Percentiles rank a stretch among this genome's conserved stretches.
Evolutionary conservation across 352 stramenopile species (phyloP).

Genomic region (Phytophthora constricta): DNA sequence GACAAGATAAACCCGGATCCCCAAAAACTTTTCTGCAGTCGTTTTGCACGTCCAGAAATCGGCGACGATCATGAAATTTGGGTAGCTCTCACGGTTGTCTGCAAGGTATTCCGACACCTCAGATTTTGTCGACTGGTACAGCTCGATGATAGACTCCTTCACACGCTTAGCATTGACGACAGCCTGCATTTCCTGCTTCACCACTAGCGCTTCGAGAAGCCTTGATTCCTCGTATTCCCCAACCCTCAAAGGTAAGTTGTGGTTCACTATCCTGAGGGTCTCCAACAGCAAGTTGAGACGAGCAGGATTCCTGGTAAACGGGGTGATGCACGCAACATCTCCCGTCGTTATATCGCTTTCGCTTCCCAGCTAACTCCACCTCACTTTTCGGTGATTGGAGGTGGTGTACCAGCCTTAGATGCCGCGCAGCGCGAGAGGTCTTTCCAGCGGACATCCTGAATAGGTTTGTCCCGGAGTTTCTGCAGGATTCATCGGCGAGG

Average conservation of each 20-base stretch:
- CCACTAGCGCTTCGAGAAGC: neutral
- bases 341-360: neutral
- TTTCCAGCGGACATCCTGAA: neutral
- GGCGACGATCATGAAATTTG: neutral
- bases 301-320: neutral
- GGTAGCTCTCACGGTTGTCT: neutral
- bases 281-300: neutral
- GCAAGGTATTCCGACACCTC: neutral
- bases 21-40: neutral
- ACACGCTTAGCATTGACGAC: neutral
- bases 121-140: neutral
- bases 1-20: neutral
- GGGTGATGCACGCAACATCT: neutral
- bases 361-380: neutral
- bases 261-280: neutral
- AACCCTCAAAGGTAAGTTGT: neutral
- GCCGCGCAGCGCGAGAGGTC: neutral
- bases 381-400: neutral
- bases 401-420: neutral
- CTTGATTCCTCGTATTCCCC: slow-evolving; percentile 1
- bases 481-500: neutral
- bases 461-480: neutral
- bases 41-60: neutral
- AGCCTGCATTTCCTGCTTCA: neutral
- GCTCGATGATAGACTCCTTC: neutral